These are phyloP conservation scores for Aspergillus sp. DNA, from an alignment of 2,329 filamentous ascomycete species.

Conservation along the genomic window DNA sequence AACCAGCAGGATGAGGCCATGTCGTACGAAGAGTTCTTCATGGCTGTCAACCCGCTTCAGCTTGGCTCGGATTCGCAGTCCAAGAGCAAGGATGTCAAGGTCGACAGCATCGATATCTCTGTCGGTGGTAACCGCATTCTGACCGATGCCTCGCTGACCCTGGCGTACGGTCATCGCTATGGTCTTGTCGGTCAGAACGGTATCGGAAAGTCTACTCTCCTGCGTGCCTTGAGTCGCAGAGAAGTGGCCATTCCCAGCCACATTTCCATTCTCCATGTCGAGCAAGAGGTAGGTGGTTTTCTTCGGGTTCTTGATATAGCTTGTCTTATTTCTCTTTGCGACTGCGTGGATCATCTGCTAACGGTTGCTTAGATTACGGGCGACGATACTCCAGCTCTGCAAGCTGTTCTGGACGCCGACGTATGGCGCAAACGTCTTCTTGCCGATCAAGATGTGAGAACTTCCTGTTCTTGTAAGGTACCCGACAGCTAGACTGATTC, in stretches of 20 bases:
- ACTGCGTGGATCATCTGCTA: neutral
- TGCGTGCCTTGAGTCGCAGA: constrained; percentile 86
- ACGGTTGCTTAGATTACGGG: constrained; percentile 67
- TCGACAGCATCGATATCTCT: constrained; percentile 92
- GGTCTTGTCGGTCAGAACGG: constrained; percentile 98
- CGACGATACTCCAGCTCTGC: constrained; percentile 90
- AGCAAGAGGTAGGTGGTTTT: constrained; percentile 74
- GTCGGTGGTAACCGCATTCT: constrained; percentile 87
- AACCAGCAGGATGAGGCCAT: constrained; percentile 78
- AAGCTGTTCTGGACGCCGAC: constrained; percentile 94
- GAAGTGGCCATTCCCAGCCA: constrained; percentile 94
- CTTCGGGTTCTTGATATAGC: neutral
- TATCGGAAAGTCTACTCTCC: constrained; percentile 95
- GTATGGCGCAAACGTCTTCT: constrained; percentile 97
- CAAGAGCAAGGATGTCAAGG: constrained; percentile 98
- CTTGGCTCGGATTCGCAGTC: constrained; percentile 66
- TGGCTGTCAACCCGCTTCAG: constrained; percentile 97
- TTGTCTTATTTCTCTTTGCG: too few species aligned
- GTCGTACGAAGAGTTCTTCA: constrained; percentile 99
- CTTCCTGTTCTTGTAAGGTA: neutral
- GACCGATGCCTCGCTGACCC: constrained; percentile 82
- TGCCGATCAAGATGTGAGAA: constrained; percentile 74
- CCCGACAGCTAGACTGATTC: neutral
- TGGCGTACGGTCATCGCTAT: constrained; percentile 90
- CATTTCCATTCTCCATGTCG: constrained; percentile 97